Conservation (phyloP, 768 basidiomycete species). For the Lentinula lateritia region DNA sequence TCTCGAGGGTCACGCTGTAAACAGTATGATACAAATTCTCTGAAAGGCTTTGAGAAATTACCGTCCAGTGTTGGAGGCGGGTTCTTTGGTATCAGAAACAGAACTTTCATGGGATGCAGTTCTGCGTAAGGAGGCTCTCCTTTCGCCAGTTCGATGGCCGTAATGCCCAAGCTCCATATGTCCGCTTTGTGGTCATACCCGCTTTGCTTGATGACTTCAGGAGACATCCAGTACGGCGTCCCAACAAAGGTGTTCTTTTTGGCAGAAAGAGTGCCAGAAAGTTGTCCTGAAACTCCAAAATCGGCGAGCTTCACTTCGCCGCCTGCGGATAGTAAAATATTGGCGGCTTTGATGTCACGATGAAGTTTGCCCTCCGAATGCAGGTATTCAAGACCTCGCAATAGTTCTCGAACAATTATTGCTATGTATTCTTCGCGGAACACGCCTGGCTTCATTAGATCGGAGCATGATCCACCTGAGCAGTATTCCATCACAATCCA, state of each 20-base stretch:
- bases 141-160: slow-evolving; percentile 94
- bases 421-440: slow-evolving; percentile 99
- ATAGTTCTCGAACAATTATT: slow-evolving; percentile 88
- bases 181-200: slow-evolving; percentile 99
- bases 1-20: slow-evolving; percentile 92
- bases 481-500: slow-evolving; percentile 99
- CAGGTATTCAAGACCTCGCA: slow-evolving; percentile 91
- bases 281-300: slow-evolving; percentile 97
- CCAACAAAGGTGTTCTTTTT: slow-evolving; percentile 99
- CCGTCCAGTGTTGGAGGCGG: slow-evolving; percentile 88
- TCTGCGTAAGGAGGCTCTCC: slow-evolving; percentile 99
- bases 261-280: slow-evolving; percentile 86
- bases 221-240: slow-evolving; percentile 99
- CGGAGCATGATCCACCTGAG: slow-evolving; percentile 96
- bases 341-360: slow-evolving; percentile 99
- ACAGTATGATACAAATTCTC: slow-evolving; percentile 91
- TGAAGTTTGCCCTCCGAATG: slow-evolving; percentile 96
- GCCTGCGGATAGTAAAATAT: slow-evolving; percentile 85
- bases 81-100: slow-evolving; percentile 98
- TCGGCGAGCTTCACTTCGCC: slow-evolving; percentile 98
- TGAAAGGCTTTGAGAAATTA: slow-evolving; percentile 88
- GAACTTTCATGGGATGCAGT: slow-evolving; percentile 97
- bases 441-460: slow-evolving; percentile 98
- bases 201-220: slow-evolving; percentile 99
- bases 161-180: slow-evolving; percentile 98